A percentile compares a stretch with the other conserved stretches of the same genome.
Conservation (phyloP, 1,284 basidiomycete genomes). For the Phlebopus sp. region DNA sequence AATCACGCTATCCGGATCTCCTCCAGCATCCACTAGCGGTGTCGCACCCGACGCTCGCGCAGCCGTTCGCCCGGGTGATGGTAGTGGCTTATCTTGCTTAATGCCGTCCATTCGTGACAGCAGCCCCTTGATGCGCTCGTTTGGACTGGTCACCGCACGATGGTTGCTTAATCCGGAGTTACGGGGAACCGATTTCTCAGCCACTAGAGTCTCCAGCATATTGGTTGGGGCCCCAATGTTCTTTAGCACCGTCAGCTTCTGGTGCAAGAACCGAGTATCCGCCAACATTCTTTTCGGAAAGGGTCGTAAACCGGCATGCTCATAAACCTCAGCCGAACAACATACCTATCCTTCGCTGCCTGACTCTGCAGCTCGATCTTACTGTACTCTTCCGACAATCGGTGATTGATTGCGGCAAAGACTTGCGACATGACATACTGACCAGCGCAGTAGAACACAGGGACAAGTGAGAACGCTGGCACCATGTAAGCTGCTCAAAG, state of each 20-base stretch:
- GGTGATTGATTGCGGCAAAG: slow-evolving; percentile 86
- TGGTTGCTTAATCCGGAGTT: slow-evolving; percentile 25
- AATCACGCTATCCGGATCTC: slow-evolving; percentile 16
- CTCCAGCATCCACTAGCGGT: slow-evolving; percentile 11
- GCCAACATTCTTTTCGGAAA: slow-evolving; percentile 57
- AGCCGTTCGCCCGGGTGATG: slow-evolving; percentile 23
- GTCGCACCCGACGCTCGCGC: slow-evolving; percentile 5
- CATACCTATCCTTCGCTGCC: slow-evolving; percentile 80
- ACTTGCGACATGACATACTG: slow-evolving; percentile 92
- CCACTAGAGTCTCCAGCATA: slow-evolving; percentile 80
- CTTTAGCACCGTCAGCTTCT: slow-evolving; percentile 69
- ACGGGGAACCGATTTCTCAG: slow-evolving; percentile 61
- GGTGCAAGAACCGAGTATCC: slow-evolving; percentile 75
- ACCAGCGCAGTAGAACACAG: slow-evolving; percentile 5
- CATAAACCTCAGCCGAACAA: slow-evolving; percentile 14
- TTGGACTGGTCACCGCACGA: slow-evolving; percentile 23
- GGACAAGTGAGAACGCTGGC: neutral
- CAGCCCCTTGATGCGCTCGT: slow-evolving; percentile 34
- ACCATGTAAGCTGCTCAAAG: too few species aligned
- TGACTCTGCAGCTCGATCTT: slow-evolving; percentile 78
- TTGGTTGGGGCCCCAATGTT: slow-evolving; percentile 64
- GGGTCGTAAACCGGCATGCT: slow-evolving; percentile 10
- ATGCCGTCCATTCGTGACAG: slow-evolving; percentile 28
- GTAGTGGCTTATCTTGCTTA: slow-evolving; percentile 30
- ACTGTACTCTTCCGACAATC: slow-evolving; percentile 80